These are phyloP conservation scores for Cymbidium sinense DNA, from an alignment of 106 monocot species.

Conservation along the genomic window DNA sequence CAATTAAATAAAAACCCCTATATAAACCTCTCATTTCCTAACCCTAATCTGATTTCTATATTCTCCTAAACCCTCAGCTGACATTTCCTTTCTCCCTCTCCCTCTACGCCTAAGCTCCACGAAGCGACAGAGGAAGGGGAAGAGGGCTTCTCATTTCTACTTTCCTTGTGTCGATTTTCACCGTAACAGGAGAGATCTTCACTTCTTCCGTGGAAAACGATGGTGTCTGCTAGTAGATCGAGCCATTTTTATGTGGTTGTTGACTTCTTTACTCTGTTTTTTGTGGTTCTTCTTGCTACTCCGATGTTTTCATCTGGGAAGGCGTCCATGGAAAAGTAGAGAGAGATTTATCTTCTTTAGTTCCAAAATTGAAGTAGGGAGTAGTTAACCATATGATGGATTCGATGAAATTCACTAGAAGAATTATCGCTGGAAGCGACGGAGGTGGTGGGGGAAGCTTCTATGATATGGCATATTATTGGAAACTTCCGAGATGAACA, in stretches of 20 bases:
- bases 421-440: constrained; percentile 29
- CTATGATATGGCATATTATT: constrained; percentile 38
- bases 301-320: background rate
- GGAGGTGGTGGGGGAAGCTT: constrained; percentile 11
- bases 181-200: background rate
- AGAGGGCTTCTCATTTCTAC: background rate
- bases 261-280: background rate
- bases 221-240: background rate
- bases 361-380: background rate
- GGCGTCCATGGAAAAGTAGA: background rate
- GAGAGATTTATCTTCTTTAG: background rate
- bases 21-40: too few relatives aligned
- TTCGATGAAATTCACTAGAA: constrained; percentile 21
- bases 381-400: constrained; percentile 8
- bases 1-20: too few relatives aligned
- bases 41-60: too few relatives aligned
- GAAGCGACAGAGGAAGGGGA: background rate
- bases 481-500: constrained; percentile 34
- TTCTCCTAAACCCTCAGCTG: too few relatives aligned
- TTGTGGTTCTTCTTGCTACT: background rate
- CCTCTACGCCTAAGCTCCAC: background rate
- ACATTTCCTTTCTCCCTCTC: background rate
- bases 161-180: background rate
- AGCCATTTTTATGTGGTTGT: background rate
- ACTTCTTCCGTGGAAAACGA: background rate